Evolutionary conservation across 129 eudicot species (phyloP), one percentile per base, ranked within the genome.

Genomic region (Apium graveolens): DNA sequence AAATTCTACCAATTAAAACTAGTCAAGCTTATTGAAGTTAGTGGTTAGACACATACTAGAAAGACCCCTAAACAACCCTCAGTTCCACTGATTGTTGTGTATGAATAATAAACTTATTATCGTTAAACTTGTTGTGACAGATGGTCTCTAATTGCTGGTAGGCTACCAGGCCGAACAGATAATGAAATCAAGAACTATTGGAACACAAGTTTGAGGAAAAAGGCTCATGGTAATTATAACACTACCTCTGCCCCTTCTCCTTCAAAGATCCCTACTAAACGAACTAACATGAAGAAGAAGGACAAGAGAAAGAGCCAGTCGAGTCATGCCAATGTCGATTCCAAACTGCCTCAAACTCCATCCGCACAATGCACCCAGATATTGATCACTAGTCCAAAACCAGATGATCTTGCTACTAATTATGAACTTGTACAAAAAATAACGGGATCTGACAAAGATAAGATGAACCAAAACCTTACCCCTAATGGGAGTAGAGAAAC

Each of bases 151-250:
- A n/a, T n/a, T n/a, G n/a, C n/a, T n/a, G n/a, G 76, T n/a, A 73
- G 76, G 37, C 55, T 73, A 12, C 76, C 76, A 11, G 76, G 76
- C 7, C 76, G 76, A 80, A 84, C 88, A 65, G 88, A 87, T 78
- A 85, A 85, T 83, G 91, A 87, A 87, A 85, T 87, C 13, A 87
- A 81, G 78, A 85, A 87, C 73, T 83, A 87, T 43, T 83, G 88
- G 88, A 85, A 87, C 78, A 83, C 91, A 5, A 88, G 82, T 53
- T 85, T 87, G 44, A 79, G 86, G 45, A 87, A 83, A 78, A 83
- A 84, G 39, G 76, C 79, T 55, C 80, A 80, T 32, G 62, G 75
- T 53, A 49, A 79, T 27, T 62, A 73, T 18, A 70, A 68, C 5
- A 5, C 62, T n/a, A n/a, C 65, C n/a, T 1, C 65, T 55, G n/a